A percentile compares a stretch with the other conserved stretches of the same genome.
These are phyloP conservation scores for Aspergillus campestris DNA, from an alignment of 495 filamentous ascomycete genomes.

Conservation along the genomic window DNA sequence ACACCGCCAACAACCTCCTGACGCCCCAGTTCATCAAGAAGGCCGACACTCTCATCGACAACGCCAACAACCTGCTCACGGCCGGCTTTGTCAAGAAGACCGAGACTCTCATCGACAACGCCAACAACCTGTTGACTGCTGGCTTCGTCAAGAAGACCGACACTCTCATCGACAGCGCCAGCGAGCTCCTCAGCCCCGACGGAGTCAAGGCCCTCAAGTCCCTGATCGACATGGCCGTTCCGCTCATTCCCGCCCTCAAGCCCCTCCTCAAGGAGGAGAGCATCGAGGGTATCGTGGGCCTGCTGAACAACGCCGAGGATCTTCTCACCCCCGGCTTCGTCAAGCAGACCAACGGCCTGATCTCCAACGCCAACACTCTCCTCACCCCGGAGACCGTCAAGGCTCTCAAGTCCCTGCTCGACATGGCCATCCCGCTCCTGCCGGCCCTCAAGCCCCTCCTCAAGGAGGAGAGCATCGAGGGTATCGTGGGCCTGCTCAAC, in stretches of 20 bases:
- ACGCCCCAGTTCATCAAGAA: slow-evolving; percentile 23
- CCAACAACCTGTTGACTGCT: slow-evolving; percentile 20
- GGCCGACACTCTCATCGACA: slow-evolving; percentile 29
- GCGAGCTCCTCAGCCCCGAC: slow-evolving; percentile 23
- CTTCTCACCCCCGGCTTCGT: slow-evolving; percentile 32
- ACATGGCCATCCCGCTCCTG: slow-evolving; percentile 21
- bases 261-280: slow-evolving; percentile 20
- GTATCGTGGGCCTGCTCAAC: slow-evolving; percentile 30
- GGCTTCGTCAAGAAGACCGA: slow-evolving; percentile 31
- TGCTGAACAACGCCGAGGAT: slow-evolving; percentile 30
- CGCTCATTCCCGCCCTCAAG: too few relatives aligned
- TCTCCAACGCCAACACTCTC: slow-evolving; percentile 23
- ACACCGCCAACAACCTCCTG: slow-evolving; percentile 24
- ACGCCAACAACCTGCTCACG: slow-evolving; percentile 30
- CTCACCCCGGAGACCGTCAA: slow-evolving; percentile 26
- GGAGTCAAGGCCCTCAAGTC: too few relatives aligned
- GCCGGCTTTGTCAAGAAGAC: slow-evolving; percentile 17
- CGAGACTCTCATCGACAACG: slow-evolving; percentile 22
- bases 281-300: slow-evolving; percentile 11
- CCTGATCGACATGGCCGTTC: too few relatives aligned
- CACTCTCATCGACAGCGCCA: slow-evolving; percentile 27
- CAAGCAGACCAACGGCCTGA: slow-evolving; percentile 24
- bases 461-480: slow-evolving; percentile 12
- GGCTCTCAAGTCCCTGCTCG: slow-evolving; percentile 23
- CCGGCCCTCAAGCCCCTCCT: slow-evolving; percentile 15